Percentiles rank a stretch among this genome's conserved stretches.
Evolutionary conservation across 2,329 filamentous ascomycete species (phyloP).

Genomic region (Apiospora malaysiana): DNA sequence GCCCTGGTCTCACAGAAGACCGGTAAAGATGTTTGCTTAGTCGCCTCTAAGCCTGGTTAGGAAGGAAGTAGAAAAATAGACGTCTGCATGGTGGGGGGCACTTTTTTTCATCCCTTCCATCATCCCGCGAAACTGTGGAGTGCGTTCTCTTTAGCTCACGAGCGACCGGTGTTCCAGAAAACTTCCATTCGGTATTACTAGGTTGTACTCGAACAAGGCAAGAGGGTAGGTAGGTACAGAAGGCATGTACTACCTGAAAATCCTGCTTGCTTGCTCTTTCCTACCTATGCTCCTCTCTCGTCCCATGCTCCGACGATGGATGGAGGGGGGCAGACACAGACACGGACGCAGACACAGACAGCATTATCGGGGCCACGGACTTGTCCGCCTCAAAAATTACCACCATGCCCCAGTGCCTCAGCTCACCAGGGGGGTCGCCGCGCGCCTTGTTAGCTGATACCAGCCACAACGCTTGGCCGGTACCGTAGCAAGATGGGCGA

Average conservation of each 20-base stretch:
- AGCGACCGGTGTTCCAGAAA: slow-evolving; percentile 16
- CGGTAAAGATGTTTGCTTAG: background rate
- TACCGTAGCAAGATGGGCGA: background rate
- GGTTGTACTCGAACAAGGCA: background rate
- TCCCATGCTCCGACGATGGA: background rate
- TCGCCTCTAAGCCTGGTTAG: background rate
- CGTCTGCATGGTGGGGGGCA: background rate
- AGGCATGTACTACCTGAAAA: slow-evolving; percentile 3
- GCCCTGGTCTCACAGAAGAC: background rate
- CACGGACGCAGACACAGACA: background rate
- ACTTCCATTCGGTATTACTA: background rate
- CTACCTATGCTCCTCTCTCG: background rate
- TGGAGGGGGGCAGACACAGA: background rate
- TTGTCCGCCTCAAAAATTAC: slow-evolving; percentile 9
- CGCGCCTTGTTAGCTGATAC: slow-evolving; percentile 2
- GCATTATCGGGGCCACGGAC: background rate
- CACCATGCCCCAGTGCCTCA: background rate
- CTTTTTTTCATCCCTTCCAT: background rate
- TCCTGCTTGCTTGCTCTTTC: background rate
- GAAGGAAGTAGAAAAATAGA: background rate
- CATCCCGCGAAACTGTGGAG: slow-evolving; percentile 18
- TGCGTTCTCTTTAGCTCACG: slow-evolving; percentile 10
- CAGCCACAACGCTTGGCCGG: background rate
- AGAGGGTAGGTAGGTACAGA: too few relatives aligned
- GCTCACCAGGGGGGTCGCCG: background rate